Conservation (phyloP, 2,329 filamentous ascomycete species). For the Pseudocercospora eumusae region DNA sequence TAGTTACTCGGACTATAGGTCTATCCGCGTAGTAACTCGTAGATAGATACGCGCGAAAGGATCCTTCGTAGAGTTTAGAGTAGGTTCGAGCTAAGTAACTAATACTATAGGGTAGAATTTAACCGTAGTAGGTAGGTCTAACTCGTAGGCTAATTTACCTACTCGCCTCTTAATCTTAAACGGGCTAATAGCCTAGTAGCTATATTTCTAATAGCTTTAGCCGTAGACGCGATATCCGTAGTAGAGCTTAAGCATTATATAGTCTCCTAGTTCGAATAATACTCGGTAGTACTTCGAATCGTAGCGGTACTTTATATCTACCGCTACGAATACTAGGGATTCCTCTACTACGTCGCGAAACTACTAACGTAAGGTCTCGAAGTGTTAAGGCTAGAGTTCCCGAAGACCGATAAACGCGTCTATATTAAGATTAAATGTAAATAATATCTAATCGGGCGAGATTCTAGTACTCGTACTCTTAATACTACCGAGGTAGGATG, state of each 20-base stretch:
- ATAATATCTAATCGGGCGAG: not conserved
- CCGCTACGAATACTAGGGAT: not conserved
- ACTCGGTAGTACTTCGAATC: not conserved
- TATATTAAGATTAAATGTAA: not conserved
- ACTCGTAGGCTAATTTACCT: not conserved
- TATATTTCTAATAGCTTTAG: not conserved
- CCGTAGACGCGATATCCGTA: not conserved
- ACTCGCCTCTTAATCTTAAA: slow-evolving; percentile 1
- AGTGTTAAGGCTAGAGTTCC: not conserved
- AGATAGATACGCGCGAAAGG: too few species aligned
- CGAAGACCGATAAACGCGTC: not conserved
- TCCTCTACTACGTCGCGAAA: not conserved
- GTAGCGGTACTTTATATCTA: not conserved
- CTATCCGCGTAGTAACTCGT: too few species aligned
- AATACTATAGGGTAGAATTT: not conserved
- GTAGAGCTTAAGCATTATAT: not conserved
- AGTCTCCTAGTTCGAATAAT: not conserved
- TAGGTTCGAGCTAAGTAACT: not conserved
- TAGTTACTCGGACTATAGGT: too few species aligned
- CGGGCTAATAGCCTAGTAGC: not conserved
- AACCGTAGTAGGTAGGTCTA: not conserved
- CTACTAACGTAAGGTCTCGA: not conserved
- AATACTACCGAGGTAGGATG: not conserved
- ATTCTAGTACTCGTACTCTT: not conserved
- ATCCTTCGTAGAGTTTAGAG: too few species aligned